Base-by-base conservation (phyloP, 805 yeast species). In the Candida coquimbonensis region DNA sequence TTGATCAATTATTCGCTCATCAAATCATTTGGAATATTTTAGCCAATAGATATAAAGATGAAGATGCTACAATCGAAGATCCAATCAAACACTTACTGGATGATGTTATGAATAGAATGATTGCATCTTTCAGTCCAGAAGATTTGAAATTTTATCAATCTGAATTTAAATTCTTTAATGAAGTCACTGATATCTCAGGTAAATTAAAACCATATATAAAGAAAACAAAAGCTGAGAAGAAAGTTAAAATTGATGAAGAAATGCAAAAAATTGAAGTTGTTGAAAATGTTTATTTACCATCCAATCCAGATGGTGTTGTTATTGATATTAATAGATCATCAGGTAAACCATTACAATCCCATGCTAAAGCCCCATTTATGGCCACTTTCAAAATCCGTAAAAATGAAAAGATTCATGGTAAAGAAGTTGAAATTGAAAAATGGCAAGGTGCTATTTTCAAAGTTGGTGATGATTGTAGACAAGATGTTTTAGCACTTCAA, bases 401-500 rank as follows among this genome's bases (percentile, higher is more conserved):
- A 54, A 77, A 78, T 6, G 71, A 75, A 16, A 65, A 65, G 14
- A 71, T 68, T 19, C 58, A 60, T 13, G 75, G 73, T 38, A 73
- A 59, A 27, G 53, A 51, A n/a, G 52, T 60, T 7, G 72, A 75
- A 6, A 62, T 77, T 42, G 91, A 86, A 42, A 77, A 73, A 53
- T 85, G 95, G 95, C 89, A 89, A 60, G 81, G 95, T 60, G 99
- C 99, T 13, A 95, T 93, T 63, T 93, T 93, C 77, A 93, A 93
- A 65, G 99, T 93, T 45, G 99, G 99, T 49, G 99, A 93, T 68
- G 99, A 93, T 66, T 91, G 98, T 70, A 78, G 99, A 55, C 99
- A 93, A 65, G 99, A 93, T 67, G 91, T 93, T 42, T 74, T 93
- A 53, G 97, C 96, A 0, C 70, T 93, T 48, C 99, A 93, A 62